Percentiles rank a stretch among this genome's conserved stretches.
These are phyloP conservation scores for Lactarius pseudohatsudake DNA, from an alignment of 768 basidiomycete genomes.

Conservation along the genomic window DNA sequence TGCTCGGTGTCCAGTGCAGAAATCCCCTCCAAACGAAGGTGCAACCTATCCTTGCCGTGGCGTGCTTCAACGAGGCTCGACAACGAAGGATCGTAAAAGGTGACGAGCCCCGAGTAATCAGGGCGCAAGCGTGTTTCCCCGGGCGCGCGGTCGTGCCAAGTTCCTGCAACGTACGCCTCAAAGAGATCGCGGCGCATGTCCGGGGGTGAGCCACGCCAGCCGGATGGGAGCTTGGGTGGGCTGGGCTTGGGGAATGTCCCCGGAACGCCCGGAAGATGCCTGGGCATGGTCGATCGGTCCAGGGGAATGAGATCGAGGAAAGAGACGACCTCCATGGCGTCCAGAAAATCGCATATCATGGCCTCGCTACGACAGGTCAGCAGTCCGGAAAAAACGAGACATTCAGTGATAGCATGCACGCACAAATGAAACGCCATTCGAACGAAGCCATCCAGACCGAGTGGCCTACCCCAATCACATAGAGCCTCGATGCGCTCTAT, in stretches of 20 bases:
- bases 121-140: constrained; percentile 46
- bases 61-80: too few relatives aligned
- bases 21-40: too few relatives aligned
- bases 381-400: too few relatives aligned
- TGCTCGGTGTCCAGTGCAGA: too few relatives aligned
- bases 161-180: constrained; percentile 36
- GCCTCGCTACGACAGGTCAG: constrained; percentile 12
- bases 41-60: too few relatives aligned
- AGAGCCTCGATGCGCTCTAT: constrained; percentile 33
- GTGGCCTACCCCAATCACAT: constrained; percentile 38
- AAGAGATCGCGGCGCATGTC: background rate
- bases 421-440: constrained; percentile 29
- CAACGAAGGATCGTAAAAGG: constrained; percentile 43
- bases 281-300: background rate
- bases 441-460: constrained; percentile 39
- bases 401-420: background rate
- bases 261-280: background rate
- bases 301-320: constrained; percentile 12
- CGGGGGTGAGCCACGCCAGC: constrained; percentile 26
- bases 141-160: constrained; percentile 44
- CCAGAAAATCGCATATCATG: background rate
- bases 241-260: too few relatives aligned
- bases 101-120: constrained; percentile 43
- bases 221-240: constrained; percentile 13
- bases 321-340: constrained; percentile 24